A percentile compares a stretch with the other conserved stretches of the same genome.
These are phyloP conservation scores for Magnolia sinica DNA, from an alignment of 164 flowering plant species.

Conservation along the genomic window DNA sequence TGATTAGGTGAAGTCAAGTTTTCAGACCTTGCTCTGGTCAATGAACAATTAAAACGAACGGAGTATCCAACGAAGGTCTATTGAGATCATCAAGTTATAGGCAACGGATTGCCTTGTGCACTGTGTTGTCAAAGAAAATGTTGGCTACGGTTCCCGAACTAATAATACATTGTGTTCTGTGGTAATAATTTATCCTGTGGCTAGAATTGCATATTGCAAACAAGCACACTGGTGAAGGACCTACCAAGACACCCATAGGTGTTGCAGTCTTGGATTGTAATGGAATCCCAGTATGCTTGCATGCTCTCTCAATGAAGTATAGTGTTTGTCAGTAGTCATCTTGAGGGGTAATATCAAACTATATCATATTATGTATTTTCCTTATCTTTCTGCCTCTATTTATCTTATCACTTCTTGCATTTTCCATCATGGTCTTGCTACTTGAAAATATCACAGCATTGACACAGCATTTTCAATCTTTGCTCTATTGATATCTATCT, in stretches of 20 bases:
- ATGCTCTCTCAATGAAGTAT: background rate
- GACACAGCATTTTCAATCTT: background rate
- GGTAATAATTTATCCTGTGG: too few relatives aligned
- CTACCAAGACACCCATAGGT: background rate
- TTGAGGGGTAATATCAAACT: background rate
- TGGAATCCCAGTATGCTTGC: background rate
- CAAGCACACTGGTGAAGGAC: background rate
- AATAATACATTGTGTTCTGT: too few relatives aligned
- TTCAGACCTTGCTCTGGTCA: too few relatives aligned
- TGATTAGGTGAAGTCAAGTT: too few relatives aligned
- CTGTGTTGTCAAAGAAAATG: too few relatives aligned
- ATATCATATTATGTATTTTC: background rate
- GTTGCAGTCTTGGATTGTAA: background rate
- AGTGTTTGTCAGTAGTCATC: background rate
- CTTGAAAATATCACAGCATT: background rate
- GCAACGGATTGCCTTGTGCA: too few relatives aligned
- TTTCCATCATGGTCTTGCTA: background rate
- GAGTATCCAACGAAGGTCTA: too few relatives aligned
- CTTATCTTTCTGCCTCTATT: background rate
- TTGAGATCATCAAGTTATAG: too few relatives aligned
- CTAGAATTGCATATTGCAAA: background rate
- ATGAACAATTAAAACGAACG: too few relatives aligned
- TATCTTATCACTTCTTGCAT: background rate
- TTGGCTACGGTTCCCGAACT: too few relatives aligned
- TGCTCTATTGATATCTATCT: background rate